Conservation (phyloP, 1,284 basidiomycete species). For the Fomitopsis pinicola region DNA sequence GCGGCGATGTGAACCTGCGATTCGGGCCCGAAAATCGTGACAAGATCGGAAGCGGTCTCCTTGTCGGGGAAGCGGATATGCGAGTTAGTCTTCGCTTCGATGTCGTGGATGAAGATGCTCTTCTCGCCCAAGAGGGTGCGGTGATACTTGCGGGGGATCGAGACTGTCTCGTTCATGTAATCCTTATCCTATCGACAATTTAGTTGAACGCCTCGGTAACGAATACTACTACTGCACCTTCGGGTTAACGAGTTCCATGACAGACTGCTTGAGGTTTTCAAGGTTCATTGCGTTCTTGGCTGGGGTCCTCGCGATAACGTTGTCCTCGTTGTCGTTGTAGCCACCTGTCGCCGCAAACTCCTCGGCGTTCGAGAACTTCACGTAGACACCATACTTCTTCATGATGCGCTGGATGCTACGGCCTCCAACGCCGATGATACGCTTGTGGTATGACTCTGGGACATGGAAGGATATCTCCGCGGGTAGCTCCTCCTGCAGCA, state of each 20-base stretch:
- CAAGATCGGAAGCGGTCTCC: conserved; percentile 87
- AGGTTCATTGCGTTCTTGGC: conserved; percentile 97
- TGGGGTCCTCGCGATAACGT: conserved; percentile 95
- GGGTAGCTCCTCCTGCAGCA: conserved; percentile 94
- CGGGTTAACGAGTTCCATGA: conserved; percentile 96
- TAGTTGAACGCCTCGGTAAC: neutral
- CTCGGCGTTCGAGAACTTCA: conserved; percentile 98
- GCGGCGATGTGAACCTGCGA: conserved; percentile 96
- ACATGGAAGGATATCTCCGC: conserved; percentile 99
- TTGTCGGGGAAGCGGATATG: conserved; percentile 94
- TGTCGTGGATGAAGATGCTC: conserved; percentile 95
- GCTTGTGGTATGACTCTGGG: conserved; percentile 97
- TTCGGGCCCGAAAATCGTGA: conserved; percentile 94
- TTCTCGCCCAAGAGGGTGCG: conserved; percentile 94
- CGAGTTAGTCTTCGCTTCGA: conserved; percentile 95
- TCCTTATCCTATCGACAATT: conserved; percentile 77
- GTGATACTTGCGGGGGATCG: conserved; percentile 92
- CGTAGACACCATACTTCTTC: conserved; percentile 99
- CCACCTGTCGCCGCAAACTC: conserved; percentile 95
- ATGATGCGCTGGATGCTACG: conserved; percentile 99
- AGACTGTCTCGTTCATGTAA: conserved; percentile 90
- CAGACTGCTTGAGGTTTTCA: conserved; percentile 92
- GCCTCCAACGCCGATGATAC: conserved; percentile 98
- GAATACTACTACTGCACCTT: conserved; percentile 54
- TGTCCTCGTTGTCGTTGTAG: conserved; percentile 97